phyloP scores from a whole-genome alignment of 768 basidiomycete genomes.

The Boletus subparvulus region DNA sequence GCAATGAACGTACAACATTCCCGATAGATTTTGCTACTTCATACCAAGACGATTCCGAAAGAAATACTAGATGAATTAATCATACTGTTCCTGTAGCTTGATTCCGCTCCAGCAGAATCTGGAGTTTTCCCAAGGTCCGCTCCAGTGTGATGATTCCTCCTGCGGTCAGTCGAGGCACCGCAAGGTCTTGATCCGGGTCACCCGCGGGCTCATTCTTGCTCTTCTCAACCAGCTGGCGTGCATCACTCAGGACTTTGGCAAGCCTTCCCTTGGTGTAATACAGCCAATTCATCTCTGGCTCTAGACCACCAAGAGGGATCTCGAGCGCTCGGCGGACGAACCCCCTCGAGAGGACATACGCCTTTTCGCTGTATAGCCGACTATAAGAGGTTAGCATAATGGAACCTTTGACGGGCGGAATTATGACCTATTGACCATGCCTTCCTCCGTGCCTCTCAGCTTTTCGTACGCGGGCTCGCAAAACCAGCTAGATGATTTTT shows the following conservation, averaged over 20 bases:
- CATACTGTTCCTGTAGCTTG: slow-evolving; percentile 13
- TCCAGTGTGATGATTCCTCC: slow-evolving; percentile 79
- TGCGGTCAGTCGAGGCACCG: slow-evolving; percentile 74
- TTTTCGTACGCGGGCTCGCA: slow-evolving; percentile 95
- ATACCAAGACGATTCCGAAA: slow-evolving; percentile 15
- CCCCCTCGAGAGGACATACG: slow-evolving; percentile 84
- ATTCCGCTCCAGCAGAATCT: slow-evolving; percentile 38
- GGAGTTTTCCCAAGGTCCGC: slow-evolving; percentile 69
- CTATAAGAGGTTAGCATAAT: slow-evolving; percentile 39
- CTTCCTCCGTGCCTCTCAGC: slow-evolving; percentile 86
- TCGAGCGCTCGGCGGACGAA: slow-evolving; percentile 90
- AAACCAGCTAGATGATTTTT: slow-evolving; percentile 59
- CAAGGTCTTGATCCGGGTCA: slow-evolving; percentile 40
- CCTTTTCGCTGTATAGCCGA: slow-evolving; percentile 91
- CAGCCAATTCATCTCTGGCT: slow-evolving; percentile 69
- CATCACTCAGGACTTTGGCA: slow-evolving; percentile 64
- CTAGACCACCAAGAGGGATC: slow-evolving; percentile 68
- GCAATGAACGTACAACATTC: slow-evolving; percentile 29
- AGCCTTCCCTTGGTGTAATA: slow-evolving; percentile 67
- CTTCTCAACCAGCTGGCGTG: slow-evolving; percentile 63
- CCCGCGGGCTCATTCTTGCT: slow-evolving; percentile 45
- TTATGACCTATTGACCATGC: slow-evolving; percentile 75
- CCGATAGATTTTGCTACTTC: slow-evolving; percentile 27
- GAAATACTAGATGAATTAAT: slow-evolving; percentile 15
- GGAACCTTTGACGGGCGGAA: neutral